Base-by-base conservation (phyloP, 495 filamentous ascomycete species). In the Podospora tetraspora region DNA sequence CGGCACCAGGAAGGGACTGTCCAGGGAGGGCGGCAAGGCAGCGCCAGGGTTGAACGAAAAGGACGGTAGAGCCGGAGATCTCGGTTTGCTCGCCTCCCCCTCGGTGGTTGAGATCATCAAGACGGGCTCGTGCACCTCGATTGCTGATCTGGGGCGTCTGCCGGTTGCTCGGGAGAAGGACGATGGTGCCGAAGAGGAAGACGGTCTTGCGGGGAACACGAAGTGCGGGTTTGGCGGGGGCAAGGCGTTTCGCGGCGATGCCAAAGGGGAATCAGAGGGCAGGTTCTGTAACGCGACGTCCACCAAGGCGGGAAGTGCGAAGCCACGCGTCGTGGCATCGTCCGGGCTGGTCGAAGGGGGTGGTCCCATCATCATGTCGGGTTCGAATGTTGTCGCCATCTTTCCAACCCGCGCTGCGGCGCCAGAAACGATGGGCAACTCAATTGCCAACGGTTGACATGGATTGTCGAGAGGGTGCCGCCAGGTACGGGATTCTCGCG, bases 211-310 rank as follows among this genome's bases (percentile, higher is more conserved):
- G 0, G 89, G 90, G 71, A 91, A 93, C 5, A 89, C 84, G 73
- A 93, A 93, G 0, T 82, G 84, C n/a, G 89, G 90, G 70, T 91
- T 91, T 12, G 89, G 88, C 37, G 85, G 80, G 37, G 88, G 87
- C 25, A 81, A 68, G 11, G 77, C 79, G 74, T 80, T 79, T 69
- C 69, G 73, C 62, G 79, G 76, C 56, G 79, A 78, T 21, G 73
- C 30, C 67, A 76, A 73, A 8, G 74, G 63, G 67, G 43, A n/a
- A n/a, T 52, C 43, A 16, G 43, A 52, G 19, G 43, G 43, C 19
- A 52, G 43, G 19, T 71, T 74, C 25, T 73, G 61, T 52, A 72
- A 34, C 58, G 27, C 57, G 32, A 72, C 60, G 9, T 69, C 52
- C 61, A 68, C 59, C 25, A 67, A 60, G 68, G 69, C 62, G 68